Conservation (phyloP, 495 filamentous ascomycete genomes). For the Coniosporium apollinis region DNA sequence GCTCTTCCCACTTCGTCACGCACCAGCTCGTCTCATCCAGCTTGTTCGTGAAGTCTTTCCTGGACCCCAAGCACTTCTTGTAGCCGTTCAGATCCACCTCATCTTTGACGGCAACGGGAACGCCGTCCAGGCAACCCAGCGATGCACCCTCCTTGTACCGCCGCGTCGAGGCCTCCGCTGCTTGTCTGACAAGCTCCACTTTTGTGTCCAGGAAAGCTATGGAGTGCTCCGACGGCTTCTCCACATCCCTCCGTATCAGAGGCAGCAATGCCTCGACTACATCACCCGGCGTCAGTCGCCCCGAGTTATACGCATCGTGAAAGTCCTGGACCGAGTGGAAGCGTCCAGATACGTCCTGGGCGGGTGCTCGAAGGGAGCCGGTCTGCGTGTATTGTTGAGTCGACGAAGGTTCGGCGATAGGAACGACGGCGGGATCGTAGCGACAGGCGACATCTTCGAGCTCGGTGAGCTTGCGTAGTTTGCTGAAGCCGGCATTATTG, state of each 20-base stretch:
- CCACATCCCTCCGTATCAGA: constrained; percentile 42
- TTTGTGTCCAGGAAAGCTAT: constrained; percentile 50
- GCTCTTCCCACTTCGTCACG: constrained; percentile 54
- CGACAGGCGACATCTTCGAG: constrained; percentile 44
- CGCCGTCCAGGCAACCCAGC: constrained; percentile 57
- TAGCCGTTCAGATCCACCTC: constrained; percentile 67
- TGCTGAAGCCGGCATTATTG: constrained; percentile 56
- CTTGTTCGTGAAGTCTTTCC: constrained; percentile 33
- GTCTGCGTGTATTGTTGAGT: constrained; percentile 17
- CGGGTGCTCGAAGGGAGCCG: constrained; percentile 12
- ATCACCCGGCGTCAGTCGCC: constrained; percentile 48
- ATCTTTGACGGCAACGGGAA: constrained; percentile 79
- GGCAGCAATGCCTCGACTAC: constrained; percentile 56
- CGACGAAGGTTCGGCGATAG: constrained; percentile 25
- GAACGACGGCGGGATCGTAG: constrained; percentile 77
- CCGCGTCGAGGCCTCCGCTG: constrained; percentile 52
- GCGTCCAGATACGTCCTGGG: constrained; percentile 12
- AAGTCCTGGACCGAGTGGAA: constrained; percentile 62
- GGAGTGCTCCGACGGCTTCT: constrained; percentile 39
- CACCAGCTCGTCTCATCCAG: constrained; percentile 52
- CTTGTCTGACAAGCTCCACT: constrained; percentile 40
- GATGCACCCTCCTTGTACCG: constrained; percentile 49
- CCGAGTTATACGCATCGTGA: constrained; percentile 50
- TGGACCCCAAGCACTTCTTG: constrained; percentile 43
- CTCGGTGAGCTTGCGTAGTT: constrained; percentile 37